phyloP scores from a whole-genome alignment of 441 rosid genomes.

The Croton laevigatus region DNA sequence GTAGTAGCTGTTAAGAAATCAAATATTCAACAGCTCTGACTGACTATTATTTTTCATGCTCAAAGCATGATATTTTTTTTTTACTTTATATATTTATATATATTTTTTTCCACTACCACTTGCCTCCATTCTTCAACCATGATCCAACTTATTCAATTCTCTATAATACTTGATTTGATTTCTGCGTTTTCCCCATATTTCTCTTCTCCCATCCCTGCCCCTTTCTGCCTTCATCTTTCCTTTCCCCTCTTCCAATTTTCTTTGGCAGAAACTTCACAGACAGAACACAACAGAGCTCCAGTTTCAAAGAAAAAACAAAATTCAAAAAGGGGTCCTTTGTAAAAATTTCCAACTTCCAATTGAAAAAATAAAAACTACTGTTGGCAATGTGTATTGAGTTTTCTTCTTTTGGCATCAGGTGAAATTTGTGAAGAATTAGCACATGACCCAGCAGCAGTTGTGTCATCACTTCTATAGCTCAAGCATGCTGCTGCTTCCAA shows the following conservation, averaged over 20 bases:
- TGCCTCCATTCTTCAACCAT: slow-evolving; percentile 27
- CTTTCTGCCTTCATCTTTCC: slow-evolving; percentile 1
- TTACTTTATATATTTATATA: no score
- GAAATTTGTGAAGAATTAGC: slow-evolving; percentile 39
- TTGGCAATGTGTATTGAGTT: slow-evolving; percentile 39
- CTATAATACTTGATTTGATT: not conserved
- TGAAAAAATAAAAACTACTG: slow-evolving; percentile 19
- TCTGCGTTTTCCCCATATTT: not conserved
- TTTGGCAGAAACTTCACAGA: slow-evolving; percentile 24
- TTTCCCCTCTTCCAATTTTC: not conserved
- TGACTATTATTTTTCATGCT: slow-evolving; percentile 30
- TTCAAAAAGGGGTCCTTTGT: slow-evolving; percentile 18
- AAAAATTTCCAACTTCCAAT: slow-evolving; percentile 6
- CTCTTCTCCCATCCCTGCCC: not conserved
- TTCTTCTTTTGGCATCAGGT: slow-evolving; percentile 49
- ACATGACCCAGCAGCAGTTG: slow-evolving; percentile 41
- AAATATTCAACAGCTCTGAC: slow-evolving; percentile 55
- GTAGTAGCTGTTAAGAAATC: slow-evolving; percentile 45
- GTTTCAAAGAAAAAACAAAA: slow-evolving; percentile 8
- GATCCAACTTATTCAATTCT: slow-evolving; percentile 29
- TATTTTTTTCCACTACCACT: not conserved
- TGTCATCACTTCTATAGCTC: slow-evolving; percentile 57
- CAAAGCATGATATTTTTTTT: slow-evolving; percentile 25
- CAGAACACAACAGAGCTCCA: slow-evolving; percentile 31
- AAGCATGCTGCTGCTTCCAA: slow-evolving; percentile 67